Evolutionary conservation across 768 basidiomycete genomes (phyloP), one percentile per base, ranked within the genome.

Genomic region (Termitomyces sp.): DNA sequence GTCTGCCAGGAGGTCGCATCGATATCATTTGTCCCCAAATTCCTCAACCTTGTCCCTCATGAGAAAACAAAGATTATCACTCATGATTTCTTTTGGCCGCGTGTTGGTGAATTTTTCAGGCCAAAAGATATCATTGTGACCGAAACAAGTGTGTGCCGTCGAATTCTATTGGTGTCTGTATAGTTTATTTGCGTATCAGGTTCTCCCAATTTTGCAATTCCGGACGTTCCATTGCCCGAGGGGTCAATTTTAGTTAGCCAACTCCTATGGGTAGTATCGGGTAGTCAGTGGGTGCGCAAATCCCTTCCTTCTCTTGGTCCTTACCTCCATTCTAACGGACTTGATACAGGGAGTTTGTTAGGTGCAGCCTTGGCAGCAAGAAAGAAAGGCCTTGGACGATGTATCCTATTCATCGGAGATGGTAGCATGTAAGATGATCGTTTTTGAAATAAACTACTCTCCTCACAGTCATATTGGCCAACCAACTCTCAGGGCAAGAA

Each of bases 181-280:
- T 9, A 11, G 5, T 24, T 28, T n/a, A 26, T 3, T 28, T 11
- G 11, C 17, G 11, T 9, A 40, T 40, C 6, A 53, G 51, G 51
- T 21, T 43, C 51, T 11, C 41, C 51, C 0, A 53, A 77, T 57
- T 97, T 96, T 67, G 95, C 94, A 40, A 80, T 96, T 45, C 68
- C 93, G 40, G 90, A 91, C 57, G 78, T 92, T 30, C 82, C 85
- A 1, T 71, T 96, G 12, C 95, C 95, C 0, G 75, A 81, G 19
- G 76, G 81, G 37, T 73, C 84, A 0, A 68, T 84, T 7, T 82
- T 87, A 55, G 59, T 92, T 35, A 81, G 78, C 56, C 92, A 94
- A 70, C 82, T 96, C 51, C 71, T 97, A 9, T 97, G 90, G 86
- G 94, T 45, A 87, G 87, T 55, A 97, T 98, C 60, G 95, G 95